Conservation (phyloP, 2,329 filamentous ascomycete species). For the Ophiostoma ips region DNA sequence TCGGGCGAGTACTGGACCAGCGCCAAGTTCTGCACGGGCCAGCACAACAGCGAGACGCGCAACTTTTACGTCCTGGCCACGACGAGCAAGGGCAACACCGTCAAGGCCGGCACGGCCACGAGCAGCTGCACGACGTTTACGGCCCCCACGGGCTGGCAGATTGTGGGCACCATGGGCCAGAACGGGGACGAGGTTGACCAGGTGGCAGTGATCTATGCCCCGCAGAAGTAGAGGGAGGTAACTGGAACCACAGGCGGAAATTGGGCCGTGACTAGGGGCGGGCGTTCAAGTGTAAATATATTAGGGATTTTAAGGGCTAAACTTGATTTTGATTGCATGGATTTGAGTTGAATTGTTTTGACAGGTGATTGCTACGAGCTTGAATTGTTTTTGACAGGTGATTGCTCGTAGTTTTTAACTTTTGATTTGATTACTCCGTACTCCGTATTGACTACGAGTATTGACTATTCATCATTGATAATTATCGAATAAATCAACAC, state of each 20-base stretch:
- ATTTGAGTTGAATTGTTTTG: too few relatives aligned
- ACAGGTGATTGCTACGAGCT: too few relatives aligned
- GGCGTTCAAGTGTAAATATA: too few relatives aligned
- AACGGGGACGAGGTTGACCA: constrained; percentile 42
- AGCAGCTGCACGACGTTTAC: constrained; percentile 30
- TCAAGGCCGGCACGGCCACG: constrained; percentile 32
- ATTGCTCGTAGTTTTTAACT: too few relatives aligned
- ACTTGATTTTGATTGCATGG: too few relatives aligned
- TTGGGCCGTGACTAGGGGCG: too few relatives aligned
- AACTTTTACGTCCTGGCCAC: constrained; percentile 42
- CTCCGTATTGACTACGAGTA: too few relatives aligned
- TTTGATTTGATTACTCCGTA: too few relatives aligned
- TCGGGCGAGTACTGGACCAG: constrained; percentile 33
- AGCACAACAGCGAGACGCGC: constrained; percentile 31
- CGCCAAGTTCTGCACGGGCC: constrained; percentile 36
- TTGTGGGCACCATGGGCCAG: constrained; percentile 39
- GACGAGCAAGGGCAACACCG: constrained; percentile 32
- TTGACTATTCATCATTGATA: not conserved
- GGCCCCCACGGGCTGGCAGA: constrained; percentile 35
- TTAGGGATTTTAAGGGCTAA: too few relatives aligned
- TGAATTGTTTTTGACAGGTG: too few relatives aligned
- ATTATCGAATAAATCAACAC: too few relatives aligned
- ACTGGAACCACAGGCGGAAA: too few relatives aligned
- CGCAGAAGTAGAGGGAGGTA: constrained; percentile 22
- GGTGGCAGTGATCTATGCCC: constrained; percentile 34